These are phyloP conservation scores for Phaeotremella skinneri DNA, from an alignment of 768 basidiomycete genomes.

Conservation along the genomic window DNA sequence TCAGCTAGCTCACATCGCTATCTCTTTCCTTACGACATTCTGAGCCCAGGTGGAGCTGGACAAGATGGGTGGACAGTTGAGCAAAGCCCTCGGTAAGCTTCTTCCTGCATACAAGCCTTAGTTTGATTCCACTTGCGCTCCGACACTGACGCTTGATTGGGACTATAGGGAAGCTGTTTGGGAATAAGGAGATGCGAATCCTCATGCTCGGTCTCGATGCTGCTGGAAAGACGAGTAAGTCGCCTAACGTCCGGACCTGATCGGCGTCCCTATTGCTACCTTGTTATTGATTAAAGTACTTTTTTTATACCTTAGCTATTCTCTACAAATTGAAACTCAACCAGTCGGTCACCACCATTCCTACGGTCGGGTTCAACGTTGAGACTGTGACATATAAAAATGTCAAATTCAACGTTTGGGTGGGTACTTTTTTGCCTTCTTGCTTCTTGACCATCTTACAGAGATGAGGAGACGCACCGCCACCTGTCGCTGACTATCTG, in stretches of 20 bases:
- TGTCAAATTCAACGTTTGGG: constrained; percentile 59
- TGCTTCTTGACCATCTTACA: neutral
- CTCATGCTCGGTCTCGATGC: constrained; percentile 97
- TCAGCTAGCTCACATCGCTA: too few relatives aligned
- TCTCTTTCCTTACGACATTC: too few relatives aligned
- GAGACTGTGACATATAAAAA: constrained; percentile 99
- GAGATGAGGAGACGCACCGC: neutral
- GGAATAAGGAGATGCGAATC: constrained; percentile 98
- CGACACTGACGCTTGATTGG: constrained; percentile 1
- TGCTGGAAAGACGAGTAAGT: constrained; percentile 95
- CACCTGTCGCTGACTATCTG: too few relatives aligned
- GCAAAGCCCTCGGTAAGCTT: constrained; percentile 50
- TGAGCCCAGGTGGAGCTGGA: neutral
- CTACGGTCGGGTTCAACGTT: constrained; percentile 98
- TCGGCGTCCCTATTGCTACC: neutral
- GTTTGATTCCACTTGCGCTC: neutral
- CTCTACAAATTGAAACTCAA: constrained; percentile 98
- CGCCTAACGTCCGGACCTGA: neutral
- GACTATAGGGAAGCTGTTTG: constrained; percentile 77
- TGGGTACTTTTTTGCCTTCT: constrained; percentile 2
- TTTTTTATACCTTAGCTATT: constrained; percentile 64
- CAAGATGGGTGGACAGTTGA: constrained; percentile 48
- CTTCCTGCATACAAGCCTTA: too few relatives aligned
- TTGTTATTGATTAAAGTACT: neutral
- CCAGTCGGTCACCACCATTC: constrained; percentile 97